Evolutionary conservation across 2,329 filamentous ascomycete species (phyloP), one percentile per base, ranked within the genome.

Genomic region (Pseudogymnoascus sp.): DNA sequence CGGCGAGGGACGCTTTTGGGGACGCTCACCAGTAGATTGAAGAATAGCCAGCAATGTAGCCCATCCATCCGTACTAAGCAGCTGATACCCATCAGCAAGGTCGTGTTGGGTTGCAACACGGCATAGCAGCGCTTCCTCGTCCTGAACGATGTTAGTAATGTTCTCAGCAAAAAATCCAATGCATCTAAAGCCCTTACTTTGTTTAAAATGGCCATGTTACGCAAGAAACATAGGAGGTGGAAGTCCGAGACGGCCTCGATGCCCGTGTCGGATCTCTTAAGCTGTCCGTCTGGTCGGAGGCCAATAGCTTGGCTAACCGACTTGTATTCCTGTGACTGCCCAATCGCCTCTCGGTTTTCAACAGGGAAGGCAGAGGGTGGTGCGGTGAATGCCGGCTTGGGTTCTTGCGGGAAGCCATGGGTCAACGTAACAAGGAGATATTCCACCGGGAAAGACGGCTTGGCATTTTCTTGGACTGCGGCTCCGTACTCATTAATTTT

Each of bases 391-490:
- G 88, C 76, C 11, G 93, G 91, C 62, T 86, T 88, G 3, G 91
- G 84, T 49, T 87, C 81, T 61, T 88, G 90, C 2, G 95, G 95
- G 78, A 99, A 97, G 64, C 95, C 95, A 73, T 99, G 93, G 0
- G 95, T 99, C 66, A 99, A 83, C 7, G 95, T 97, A 65, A 97
- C 91, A 63, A 97, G 87, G 35, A 99, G 83, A 74, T 97, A 99
- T 74, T 99, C 95, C 59, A 97, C 93, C 0, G 95, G 95, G 74
- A 99, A 99, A 52, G 90, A 87, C 0, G 95, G 95, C 73, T 97
- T 97, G 23, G 95, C 95, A 70, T 96, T 97, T 75, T 97, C 91
- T 74, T 97, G 95, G 6, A 97, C 95, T 69, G 93, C 96, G 67
- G 89, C 91, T 35, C 93, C 93, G 72, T 99, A 96, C 74, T 99